Base-by-base conservation (phyloP, 2,329 filamentous ascomycete genomes). In the Juglanconis sp. region DNA sequence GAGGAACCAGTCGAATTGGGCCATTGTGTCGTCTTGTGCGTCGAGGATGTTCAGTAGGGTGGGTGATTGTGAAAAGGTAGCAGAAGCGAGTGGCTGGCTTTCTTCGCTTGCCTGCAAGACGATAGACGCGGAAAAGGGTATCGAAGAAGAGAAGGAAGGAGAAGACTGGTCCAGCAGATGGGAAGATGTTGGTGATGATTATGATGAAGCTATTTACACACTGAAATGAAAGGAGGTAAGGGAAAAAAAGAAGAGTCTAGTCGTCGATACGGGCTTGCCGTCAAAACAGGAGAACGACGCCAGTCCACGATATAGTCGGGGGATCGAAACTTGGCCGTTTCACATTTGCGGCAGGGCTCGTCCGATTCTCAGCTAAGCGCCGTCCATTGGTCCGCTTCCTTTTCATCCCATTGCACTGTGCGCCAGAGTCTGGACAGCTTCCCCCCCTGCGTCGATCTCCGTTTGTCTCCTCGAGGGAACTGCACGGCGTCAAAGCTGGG, bases 1-100 rank as follows among this genome's bases (percentile, higher is more conserved):
- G 67, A 68, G 68, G 65, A 87, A 80, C 77, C 80, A 87, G 70
- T 80, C 81, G 70, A 86, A 86, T 70, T 82, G 76, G 63, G 78
- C 81, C 75, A 80, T 79, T 65, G 66, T 68, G 31, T 59, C 55
- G 60, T 63, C 47, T 48, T 13, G 46, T 50, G 35, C 30, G 31
- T 48, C 31, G 13, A 34, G 54, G 51, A 32, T 9, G 9, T 48
- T 10, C 32, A 24, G 10, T 59, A n/a, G 34, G 52, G 32, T 17
- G 34, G 46, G 46, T 13, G 9, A 51, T 24, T 32, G 53, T 49
- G 40, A n/a, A 17, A n/a, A 13, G 15, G 15, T 34, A 34, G 44
- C 11, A 40, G 53, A 61, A 55, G 46, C 38, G 42, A 57, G 50
- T 24, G 53, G 47, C 53, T 63, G 36, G 32, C 34, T 35, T 32